These are phyloP conservation scores for Cladosporium velox DNA, from an alignment of 2,329 filamentous ascomycete genomes.

Conservation along the genomic window DNA sequence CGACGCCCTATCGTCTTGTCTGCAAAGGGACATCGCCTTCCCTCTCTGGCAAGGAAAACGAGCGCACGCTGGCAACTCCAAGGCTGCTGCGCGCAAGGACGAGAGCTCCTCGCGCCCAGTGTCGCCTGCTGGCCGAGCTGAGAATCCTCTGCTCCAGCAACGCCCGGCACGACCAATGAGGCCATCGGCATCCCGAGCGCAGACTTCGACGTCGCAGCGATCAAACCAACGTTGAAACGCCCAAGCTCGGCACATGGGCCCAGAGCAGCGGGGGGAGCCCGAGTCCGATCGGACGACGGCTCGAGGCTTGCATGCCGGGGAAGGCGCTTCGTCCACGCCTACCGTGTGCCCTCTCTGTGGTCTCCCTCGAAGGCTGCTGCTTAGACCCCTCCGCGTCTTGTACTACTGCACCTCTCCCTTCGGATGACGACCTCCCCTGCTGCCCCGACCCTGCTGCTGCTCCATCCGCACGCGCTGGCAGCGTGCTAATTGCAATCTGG, in stretches of 20 bases:
- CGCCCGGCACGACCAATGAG: neutral
- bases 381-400: slow-evolving; percentile 5
- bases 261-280: neutral
- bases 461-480: slow-evolving; percentile 11
- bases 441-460: slow-evolving; percentile 7
- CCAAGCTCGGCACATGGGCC: slow-evolving; percentile 9
- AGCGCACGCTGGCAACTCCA: neutral
- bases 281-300: slow-evolving; percentile 11
- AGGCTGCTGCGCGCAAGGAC: neutral
- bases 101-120: no score
- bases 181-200: slow-evolving; percentile 9
- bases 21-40: slow-evolving; percentile 5
- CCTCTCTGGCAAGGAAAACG: neutral
- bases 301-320: slow-evolving; percentile 12
- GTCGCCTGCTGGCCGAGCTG: slow-evolving; percentile 1
- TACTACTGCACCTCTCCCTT: slow-evolving; percentile 18
- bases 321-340: neutral
- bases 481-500: slow-evolving; percentile 6
- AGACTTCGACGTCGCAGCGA: neutral
- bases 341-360: no score
- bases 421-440: slow-evolving; percentile 15
- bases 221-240: neutral
- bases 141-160: neutral
- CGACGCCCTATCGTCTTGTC: neutral
- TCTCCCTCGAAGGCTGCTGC: neutral